Conservation (phyloP, 73 alveolate genomes). For the Tetrahymena elliotti region DNA sequence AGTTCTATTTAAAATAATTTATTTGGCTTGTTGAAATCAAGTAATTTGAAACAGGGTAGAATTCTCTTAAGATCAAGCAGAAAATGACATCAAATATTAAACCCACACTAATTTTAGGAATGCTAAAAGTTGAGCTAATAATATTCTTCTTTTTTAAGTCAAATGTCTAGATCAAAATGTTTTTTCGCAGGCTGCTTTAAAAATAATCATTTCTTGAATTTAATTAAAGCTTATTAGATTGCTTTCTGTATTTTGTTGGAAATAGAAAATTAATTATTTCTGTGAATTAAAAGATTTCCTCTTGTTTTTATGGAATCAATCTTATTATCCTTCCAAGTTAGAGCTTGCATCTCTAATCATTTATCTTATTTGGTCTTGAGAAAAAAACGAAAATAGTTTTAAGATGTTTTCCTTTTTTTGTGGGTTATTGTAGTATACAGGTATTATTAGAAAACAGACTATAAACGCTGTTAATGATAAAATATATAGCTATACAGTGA, state of each 20-base stretch:
- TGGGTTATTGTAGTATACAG: not conserved
- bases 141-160: not conserved
- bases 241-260: not conserved
- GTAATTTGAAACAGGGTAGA: not conserved
- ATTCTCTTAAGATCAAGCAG: not conserved
- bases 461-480: not conserved
- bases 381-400: not conserved
- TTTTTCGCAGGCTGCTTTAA: not conserved
- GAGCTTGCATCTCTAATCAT: not conserved
- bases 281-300: not conserved
- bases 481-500: not conserved
- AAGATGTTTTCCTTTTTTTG: not conserved
- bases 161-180: not conserved
- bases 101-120: not conserved
- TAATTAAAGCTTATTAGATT: not conserved
- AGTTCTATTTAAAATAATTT: not conserved
- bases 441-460: not conserved
- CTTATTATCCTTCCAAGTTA: not conserved
- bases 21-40: not conserved
- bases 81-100: not conserved
- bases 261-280: no score
- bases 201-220: not conserved
- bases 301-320: no score
- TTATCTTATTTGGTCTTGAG: not conserved
- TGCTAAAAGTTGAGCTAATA: not conserved